phyloP scores from a whole-genome alignment of 805 yeast species.

The Ogataea nitratoaversa region DNA sequence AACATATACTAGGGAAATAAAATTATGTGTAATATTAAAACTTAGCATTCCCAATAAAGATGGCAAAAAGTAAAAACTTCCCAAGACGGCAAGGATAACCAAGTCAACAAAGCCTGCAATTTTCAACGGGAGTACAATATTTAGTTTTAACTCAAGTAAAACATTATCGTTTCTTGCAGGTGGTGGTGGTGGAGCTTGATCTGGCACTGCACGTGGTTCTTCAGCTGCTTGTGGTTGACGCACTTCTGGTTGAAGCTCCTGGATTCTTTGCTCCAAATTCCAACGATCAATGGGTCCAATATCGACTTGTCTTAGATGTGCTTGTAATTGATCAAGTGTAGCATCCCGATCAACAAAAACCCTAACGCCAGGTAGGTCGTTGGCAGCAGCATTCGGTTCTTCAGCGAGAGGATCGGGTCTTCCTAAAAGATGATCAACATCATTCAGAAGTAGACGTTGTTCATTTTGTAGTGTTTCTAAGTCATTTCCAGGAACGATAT shows the following conservation, averaged over 20 bases:
- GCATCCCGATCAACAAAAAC: too few relatives aligned
- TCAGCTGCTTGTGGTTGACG: too few relatives aligned
- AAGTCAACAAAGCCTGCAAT: constrained; percentile 21
- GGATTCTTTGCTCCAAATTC: too few relatives aligned
- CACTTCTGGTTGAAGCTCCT: too few relatives aligned
- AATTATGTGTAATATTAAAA: constrained; percentile 12
- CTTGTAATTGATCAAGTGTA: too few relatives aligned
- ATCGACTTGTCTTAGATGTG: too few relatives aligned
- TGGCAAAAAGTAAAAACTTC: constrained; percentile 23
- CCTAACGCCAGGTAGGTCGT: too few relatives aligned
- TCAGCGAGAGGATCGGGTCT: not conserved
- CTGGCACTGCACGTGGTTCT: not conserved
- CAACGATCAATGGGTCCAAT: too few relatives aligned
- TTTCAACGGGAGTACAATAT: constrained; percentile 12
- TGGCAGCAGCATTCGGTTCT: not conserved
- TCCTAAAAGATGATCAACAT: not conserved
- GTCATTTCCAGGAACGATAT: not conserved
- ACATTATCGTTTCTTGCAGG: constrained; percentile 7
- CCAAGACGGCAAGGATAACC: constrained; percentile 16
- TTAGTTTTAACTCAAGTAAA: constrained; percentile 11
- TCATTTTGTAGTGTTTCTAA: constrained; percentile 3
- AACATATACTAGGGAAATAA: constrained; percentile 1
- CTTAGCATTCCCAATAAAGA: constrained; percentile 21
- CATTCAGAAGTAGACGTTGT: constrained; percentile 1
- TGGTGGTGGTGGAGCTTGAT: not conserved